phyloP scores from a whole-genome alignment of 169 alveolate genomes.

The Miamiensis avidus region DNA sequence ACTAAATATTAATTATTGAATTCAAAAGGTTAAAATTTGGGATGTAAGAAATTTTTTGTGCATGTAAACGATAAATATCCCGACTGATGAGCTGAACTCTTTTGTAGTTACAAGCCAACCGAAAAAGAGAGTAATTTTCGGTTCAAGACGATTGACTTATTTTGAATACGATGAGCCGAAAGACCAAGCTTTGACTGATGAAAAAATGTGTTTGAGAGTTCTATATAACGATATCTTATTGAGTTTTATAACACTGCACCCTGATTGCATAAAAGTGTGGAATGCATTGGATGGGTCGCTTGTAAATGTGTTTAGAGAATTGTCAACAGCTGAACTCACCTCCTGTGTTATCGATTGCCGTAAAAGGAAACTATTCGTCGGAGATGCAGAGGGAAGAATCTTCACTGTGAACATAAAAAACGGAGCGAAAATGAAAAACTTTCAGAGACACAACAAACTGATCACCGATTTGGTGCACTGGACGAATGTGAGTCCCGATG shows the following conservation, averaged over 20 bases:
- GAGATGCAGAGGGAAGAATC: slow-evolving; percentile 76
- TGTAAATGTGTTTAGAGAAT: slow-evolving; percentile 62
- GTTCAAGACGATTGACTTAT: slow-evolving; percentile 71
- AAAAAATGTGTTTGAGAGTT: slow-evolving; percentile 63
- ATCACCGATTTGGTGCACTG: slow-evolving; percentile 67
- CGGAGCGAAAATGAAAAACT: slow-evolving; percentile 82
- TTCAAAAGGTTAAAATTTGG: slow-evolving; percentile 65
- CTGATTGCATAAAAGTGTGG: slow-evolving; percentile 82
- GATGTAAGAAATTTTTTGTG: slow-evolving; percentile 79
- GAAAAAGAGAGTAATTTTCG: slow-evolving; percentile 75
- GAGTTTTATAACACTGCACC: slow-evolving; percentile 81
- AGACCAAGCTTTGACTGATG: slow-evolving; percentile 77
- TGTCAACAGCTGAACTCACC: slow-evolving; percentile 73
- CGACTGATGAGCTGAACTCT: slow-evolving; percentile 66
- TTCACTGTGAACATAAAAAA: slow-evolving; percentile 76
- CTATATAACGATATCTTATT: slow-evolving; percentile 67
- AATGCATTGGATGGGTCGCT: slow-evolving; percentile 76
- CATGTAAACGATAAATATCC: slow-evolving; percentile 74
- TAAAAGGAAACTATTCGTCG: slow-evolving; percentile 78
- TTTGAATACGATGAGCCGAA: slow-evolving; percentile 86
- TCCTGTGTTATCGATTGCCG: slow-evolving; percentile 70
- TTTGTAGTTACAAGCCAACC: slow-evolving; percentile 56
- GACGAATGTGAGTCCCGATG: slow-evolving; percentile 30
- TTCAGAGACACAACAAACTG: slow-evolving; percentile 67
- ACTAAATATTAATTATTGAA: no score